A percentile compares a stretch with the other conserved stretches of the same genome.
Evolutionary conservation across 2,329 filamentous ascomycete genomes (phyloP).

Genomic region (Hypoxylon sp.): DNA sequence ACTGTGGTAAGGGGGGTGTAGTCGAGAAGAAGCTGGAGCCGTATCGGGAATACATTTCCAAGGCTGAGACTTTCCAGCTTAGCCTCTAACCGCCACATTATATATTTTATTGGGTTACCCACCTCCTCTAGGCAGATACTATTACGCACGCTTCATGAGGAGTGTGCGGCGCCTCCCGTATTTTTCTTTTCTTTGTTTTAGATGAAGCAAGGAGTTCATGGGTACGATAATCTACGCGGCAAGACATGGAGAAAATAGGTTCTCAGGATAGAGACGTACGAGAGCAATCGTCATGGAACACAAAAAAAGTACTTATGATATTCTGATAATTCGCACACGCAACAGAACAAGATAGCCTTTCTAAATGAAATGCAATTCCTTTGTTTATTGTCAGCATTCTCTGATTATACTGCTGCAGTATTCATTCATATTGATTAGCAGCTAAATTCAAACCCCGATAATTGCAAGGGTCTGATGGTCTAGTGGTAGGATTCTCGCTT

Average conservation of each 20-base stretch:
- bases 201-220: conserved; percentile 24
- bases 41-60: conserved; percentile 57
- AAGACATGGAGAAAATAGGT: conserved; percentile 15
- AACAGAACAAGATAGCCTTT: not conserved
- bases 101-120: not conserved
- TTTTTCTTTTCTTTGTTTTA: conserved; percentile 14
- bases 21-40: conserved; percentile 58
- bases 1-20: conserved; percentile 58
- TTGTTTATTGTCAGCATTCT: not conserved
- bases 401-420: not conserved
- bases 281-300: conserved; percentile 18
- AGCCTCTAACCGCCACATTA: conserved; percentile 52
- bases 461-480: not conserved
- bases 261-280: conserved; percentile 5
- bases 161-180: too few species aligned
- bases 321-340: not conserved
- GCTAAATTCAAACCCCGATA: not conserved
- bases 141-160: not conserved
- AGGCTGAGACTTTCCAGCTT: conserved; percentile 56
- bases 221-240: conserved; percentile 14
- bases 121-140: not conserved
- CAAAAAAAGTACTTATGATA: not conserved
- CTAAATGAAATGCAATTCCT: not conserved
- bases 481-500: conserved; percentile 7
- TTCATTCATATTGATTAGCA: not conserved